Conservation (phyloP, 1,284 basidiomycete genomes). For the Malassezia furfur region DNA sequence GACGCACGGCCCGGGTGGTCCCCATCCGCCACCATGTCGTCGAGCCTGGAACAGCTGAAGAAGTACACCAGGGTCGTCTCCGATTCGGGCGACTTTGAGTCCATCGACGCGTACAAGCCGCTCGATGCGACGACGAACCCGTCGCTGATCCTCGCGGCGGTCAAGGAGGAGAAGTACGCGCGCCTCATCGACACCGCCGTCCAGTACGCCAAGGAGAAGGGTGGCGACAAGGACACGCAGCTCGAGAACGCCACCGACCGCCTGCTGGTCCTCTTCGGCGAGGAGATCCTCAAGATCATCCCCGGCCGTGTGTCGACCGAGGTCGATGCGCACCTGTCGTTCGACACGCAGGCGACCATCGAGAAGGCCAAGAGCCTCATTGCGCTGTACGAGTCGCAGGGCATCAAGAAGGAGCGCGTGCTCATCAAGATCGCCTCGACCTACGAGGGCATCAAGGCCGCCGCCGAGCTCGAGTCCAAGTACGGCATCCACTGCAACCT, state of each 20-base stretch:
- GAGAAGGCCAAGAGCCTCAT: conserved; percentile 77
- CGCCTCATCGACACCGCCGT: conserved; percentile 76
- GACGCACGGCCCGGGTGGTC: neutral
- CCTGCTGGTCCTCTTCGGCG: conserved; percentile 90
- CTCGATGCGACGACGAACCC: conserved; percentile 48
- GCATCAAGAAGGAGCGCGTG: conserved; percentile 76
- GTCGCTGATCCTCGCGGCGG: conserved; percentile 71
- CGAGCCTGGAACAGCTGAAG: conserved; percentile 44
- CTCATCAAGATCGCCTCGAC: conserved; percentile 99
- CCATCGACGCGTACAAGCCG: conserved; percentile 47
- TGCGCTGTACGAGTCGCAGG: conserved; percentile 79
- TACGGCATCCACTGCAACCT: conserved; percentile 97
- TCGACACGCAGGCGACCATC: conserved; percentile 85
- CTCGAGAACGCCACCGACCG: conserved; percentile 69
- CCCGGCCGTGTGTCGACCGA: conserved; percentile 98
- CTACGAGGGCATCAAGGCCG: conserved; percentile 99
- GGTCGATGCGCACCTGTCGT: conserved; percentile 92
- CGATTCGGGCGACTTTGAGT: conserved; percentile 48
- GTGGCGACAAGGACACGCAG: conserved; percentile 37
- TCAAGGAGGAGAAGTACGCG: conserved; percentile 77
- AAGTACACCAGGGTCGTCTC: conserved; percentile 46
- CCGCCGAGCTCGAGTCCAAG: conserved; percentile 75
- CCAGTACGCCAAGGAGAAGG: conserved; percentile 70
- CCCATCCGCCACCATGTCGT: conserved; percentile 10
- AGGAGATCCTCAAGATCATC: conserved; percentile 87